Conservation (phyloP, 257 asterid genomes). For the Solanum pennellii region DNA sequence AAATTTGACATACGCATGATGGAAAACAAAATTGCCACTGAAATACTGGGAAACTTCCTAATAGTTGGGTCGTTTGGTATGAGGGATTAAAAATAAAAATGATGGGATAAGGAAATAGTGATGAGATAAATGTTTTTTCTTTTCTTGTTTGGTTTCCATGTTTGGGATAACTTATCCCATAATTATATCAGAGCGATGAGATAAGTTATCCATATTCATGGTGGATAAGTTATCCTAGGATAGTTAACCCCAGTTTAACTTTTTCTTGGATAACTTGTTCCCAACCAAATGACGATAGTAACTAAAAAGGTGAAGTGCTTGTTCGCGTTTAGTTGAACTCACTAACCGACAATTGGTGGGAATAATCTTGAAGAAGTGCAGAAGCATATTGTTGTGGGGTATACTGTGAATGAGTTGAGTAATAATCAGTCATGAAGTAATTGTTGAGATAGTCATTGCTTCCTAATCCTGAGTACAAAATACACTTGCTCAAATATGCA, state of each 20-base stretch:
- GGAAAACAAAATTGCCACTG: not conserved
- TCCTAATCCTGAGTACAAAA: conserved; percentile 74
- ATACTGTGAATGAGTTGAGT: conserved; percentile 40
- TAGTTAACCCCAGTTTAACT: too few relatives aligned
- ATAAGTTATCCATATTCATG: too few relatives aligned
- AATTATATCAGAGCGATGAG: too few relatives aligned
- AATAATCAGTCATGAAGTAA: conserved; percentile 68
- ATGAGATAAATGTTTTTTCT: too few relatives aligned
- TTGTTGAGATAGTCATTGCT: conserved; percentile 93
- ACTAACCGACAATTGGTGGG: conserved; percentile 43
- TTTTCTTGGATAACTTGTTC: too few relatives aligned
- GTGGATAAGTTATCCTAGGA: too few relatives aligned
- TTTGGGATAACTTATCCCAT: too few relatives aligned
- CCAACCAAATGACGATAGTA: not conserved
- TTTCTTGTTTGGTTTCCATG: too few relatives aligned
- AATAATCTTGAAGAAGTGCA: conserved; percentile 66
- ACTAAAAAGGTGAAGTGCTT: not conserved
- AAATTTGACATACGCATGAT: not conserved
- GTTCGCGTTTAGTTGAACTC: not conserved
- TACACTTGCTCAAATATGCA: conserved; percentile 54
- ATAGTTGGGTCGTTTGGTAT: too few relatives aligned
- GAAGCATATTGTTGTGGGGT: conserved; percentile 62
- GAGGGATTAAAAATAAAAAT: too few relatives aligned
- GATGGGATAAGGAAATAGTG: too few relatives aligned
- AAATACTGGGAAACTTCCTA: not conserved